Conservation (phyloP, 257 asterid genomes). For the Orobanche coerulescens region DNA sequence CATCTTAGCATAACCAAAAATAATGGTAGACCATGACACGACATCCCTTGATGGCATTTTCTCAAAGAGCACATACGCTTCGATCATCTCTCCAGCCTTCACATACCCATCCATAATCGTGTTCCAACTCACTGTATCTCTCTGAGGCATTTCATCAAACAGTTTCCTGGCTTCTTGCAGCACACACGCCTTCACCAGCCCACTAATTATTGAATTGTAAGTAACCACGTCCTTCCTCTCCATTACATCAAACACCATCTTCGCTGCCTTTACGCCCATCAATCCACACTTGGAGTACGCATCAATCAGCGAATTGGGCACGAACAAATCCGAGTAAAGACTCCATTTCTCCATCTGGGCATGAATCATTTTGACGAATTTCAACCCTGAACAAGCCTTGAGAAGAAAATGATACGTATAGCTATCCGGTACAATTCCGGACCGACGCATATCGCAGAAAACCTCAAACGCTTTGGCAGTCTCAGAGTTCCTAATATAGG, state of each 20-base stretch:
- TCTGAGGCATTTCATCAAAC: constrained; percentile 56
- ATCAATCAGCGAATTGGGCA: constrained; percentile 61
- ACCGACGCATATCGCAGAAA: constrained; percentile 41
- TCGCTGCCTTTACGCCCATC: constrained; percentile 40
- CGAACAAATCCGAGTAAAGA: constrained; percentile 43
- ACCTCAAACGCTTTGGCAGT: constrained; percentile 39
- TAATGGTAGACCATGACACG: constrained; percentile 73
- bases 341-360: constrained; percentile 50
- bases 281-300: constrained; percentile 58
- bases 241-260: constrained; percentile 42
- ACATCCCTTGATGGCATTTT: constrained; percentile 59
- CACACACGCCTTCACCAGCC: constrained; percentile 36
- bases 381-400: constrained; percentile 47
- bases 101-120: constrained; percentile 45
- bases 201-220: constrained; percentile 59
- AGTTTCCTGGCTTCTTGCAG: constrained; percentile 36
- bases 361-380: constrained; percentile 43
- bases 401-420: constrained; percentile 56
- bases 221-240: constrained; percentile 54
- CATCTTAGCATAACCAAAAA: constrained; percentile 50
- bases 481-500: constrained; percentile 38
- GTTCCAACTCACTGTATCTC: constrained; percentile 55
- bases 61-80: constrained; percentile 46
- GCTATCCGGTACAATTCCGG: constrained; percentile 52
- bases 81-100: constrained; percentile 45